Conservation (phyloP, 2,329 filamentous ascomycete species). For the Helicocarpus griseus region DNA sequence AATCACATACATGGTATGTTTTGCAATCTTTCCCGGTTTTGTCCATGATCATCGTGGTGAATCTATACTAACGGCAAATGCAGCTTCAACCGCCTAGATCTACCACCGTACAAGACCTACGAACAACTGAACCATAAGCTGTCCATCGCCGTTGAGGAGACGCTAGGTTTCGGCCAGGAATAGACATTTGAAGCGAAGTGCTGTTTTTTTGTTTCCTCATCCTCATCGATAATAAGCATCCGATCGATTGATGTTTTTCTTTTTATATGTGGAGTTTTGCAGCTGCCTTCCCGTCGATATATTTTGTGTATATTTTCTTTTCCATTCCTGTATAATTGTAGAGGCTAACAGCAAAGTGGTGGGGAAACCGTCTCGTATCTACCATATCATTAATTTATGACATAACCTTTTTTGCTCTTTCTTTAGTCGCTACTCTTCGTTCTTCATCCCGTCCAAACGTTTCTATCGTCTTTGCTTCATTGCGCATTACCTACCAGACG, state of each 20-base stretch:
- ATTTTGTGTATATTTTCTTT: slow-evolving; percentile 1
- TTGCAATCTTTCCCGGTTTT: slow-evolving; percentile 8
- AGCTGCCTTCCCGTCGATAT: background rate
- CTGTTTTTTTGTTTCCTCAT: background rate
- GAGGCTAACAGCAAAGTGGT: background rate
- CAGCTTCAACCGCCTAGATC: slow-evolving; percentile 93
- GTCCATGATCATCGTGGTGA: background rate
- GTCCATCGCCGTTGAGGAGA: slow-evolving; percentile 96
- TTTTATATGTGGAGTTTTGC: background rate
- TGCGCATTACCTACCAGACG: background rate
- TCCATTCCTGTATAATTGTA: slow-evolving; percentile 1
- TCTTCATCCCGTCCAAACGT: background rate
- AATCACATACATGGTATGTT: slow-evolving; percentile 84
- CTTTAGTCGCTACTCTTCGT: background rate
- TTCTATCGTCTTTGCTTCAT: background rate
- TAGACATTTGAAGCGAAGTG: slow-evolving; percentile 37
- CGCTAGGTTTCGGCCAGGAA: slow-evolving; percentile 97
- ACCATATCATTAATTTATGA: background rate
- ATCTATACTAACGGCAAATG: slow-evolving; percentile 16
- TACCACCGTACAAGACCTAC: slow-evolving; percentile 84
- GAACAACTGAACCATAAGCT: slow-evolving; percentile 82
- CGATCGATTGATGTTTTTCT: background rate
- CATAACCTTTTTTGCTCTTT: background rate
- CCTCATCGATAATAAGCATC: background rate
- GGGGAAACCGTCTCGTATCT: background rate